Evolutionary conservation across 2,329 filamentous ascomycete genomes (phyloP).

Genomic region (Aspergillus neoniger): DNA sequence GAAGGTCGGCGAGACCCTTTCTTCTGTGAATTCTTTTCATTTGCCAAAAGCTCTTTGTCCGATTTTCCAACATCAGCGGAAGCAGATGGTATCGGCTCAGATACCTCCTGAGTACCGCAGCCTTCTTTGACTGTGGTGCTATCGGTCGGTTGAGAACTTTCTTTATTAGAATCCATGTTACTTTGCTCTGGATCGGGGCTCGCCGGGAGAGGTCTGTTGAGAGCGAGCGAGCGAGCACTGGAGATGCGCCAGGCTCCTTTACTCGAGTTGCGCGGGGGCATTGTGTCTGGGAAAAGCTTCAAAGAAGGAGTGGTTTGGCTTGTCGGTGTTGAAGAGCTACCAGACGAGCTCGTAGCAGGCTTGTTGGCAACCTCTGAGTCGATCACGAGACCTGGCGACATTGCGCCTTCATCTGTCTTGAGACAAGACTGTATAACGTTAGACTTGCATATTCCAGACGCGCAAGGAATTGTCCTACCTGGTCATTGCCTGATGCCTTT

Average conservation of each 20-base stretch:
- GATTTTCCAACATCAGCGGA: not conserved
- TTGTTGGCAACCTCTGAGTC: constrained; percentile 2
- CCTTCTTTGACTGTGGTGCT: constrained; percentile 1
- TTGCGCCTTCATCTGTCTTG: not conserved
- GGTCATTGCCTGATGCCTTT: not conserved
- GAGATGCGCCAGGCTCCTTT: constrained; percentile 29
- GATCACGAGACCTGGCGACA: constrained; percentile 4
- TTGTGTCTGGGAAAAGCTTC: constrained; percentile 38
- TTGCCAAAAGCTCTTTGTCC: not conserved
- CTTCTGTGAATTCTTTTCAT: constrained; percentile 6
- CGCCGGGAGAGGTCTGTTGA: constrained; percentile 12
- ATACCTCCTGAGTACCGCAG: not conserved
- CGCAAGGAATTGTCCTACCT: constrained; percentile 4
- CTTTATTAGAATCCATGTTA: not conserved
- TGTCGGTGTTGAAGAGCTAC: constrained; percentile 12
- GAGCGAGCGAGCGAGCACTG: constrained; percentile 14
- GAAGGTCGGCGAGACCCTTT: constrained; percentile 21
- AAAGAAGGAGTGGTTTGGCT: constrained; percentile 24
- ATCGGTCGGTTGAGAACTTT: not conserved
- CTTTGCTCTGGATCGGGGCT: constrained; percentile 2
- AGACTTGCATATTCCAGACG: not conserved
- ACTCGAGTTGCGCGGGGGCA: constrained; percentile 35
- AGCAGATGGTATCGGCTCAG: not conserved
- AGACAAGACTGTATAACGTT: constrained; percentile 9
- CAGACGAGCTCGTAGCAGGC: constrained; percentile 12